These are phyloP conservation scores for Phytophthora foliorum DNA, from an alignment of 352 stramenopile species.

Conservation along the genomic window DNA sequence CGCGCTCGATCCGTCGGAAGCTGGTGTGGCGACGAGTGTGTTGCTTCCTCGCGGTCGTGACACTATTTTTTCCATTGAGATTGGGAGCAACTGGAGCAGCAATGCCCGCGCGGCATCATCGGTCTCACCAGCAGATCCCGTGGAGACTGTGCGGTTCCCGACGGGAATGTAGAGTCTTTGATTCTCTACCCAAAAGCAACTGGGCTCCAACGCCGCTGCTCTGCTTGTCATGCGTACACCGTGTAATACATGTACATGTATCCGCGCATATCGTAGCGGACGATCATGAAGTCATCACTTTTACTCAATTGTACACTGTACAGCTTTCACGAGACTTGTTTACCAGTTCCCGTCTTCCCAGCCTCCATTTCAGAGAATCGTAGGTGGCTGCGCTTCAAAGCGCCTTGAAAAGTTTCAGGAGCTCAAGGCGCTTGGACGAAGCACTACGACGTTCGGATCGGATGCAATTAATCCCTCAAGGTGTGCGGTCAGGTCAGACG, in stretches of 20 bases:
- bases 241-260: no score
- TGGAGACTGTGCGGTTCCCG: neutral
- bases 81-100: conserved; percentile 17
- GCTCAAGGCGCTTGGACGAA: conserved; percentile 26
- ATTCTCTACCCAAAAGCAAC: conserved; percentile 24
- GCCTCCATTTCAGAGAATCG: neutral
- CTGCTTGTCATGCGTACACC: conserved; percentile 9
- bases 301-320: neutral
- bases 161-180: conserved; percentile 7
- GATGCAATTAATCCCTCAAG: conserved; percentile 18
- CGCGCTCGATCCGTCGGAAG: conserved; percentile 14
- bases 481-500: conserved; percentile 26
- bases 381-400: conserved; percentile 16
- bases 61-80: conserved; percentile 32
- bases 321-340: conserved; percentile 3
- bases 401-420: conserved; percentile 9
- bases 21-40: conserved; percentile 9
- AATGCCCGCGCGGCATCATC: conserved; percentile 17
- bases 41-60: conserved; percentile 13
- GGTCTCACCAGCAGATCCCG: conserved; percentile 26
- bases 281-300: neutral
- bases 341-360: neutral
- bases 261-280: conserved; percentile 17
- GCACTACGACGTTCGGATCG: conserved; percentile 33
- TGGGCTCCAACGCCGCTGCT: conserved; percentile 17